Evolutionary conservation across 2,329 filamentous ascomycete genomes (phyloP), one percentile per base, ranked within the genome.

Genomic region (Graphilbum fragrans): DNA sequence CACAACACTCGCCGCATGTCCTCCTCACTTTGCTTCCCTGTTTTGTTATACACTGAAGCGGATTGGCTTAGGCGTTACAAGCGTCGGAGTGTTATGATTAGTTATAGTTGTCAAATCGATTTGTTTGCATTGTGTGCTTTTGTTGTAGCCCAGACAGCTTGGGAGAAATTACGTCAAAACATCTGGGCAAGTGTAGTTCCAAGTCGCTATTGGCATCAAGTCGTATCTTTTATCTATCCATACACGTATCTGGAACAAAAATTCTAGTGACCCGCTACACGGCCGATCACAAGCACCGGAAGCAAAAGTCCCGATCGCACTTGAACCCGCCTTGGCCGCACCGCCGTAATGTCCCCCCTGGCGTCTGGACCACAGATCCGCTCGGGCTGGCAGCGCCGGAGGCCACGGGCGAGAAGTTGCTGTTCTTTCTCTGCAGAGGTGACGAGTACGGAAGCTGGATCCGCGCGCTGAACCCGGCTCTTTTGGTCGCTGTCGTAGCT

Each of bases 251-350:
- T 27, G 17, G 29, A 7, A 17, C n/a, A 29, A 20, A 19, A 31
- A 8, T 14, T 9, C 12, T 27, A 7, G 25, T 27, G 25, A 27
- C 25, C 14, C 29, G n/a, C n/a, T n/a, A n/a, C n/a, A n/a, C n/a
- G n/a, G n/a, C n/a, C n/a, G n/a, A n/a, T n/a, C 21, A 44, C 44
- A 73, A 58, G 50, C 75, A 79, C 10, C 61, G 64, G 49, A 80
- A 77, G 55, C 76, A 80, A 57, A 78, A 79, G 45, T 73, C 67
- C 41, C 69, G 62, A 4, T 66, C 66, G 46, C 75, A 80, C 16
- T 57, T 59, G 52, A 70, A 78, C 12, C 70, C 74, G 47, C 67
- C 64, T 47, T 70, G 58, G 4, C 75, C 75, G 44, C 76, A 80
- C 14, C 60, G 60, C 39, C 69, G 60, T 48, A 63, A 49, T 14